Evolutionary conservation across 179 eudicot genomes (phyloP), one percentile per base, ranked within the genome.

Genomic region (Heliamphora pulchella): DNA sequence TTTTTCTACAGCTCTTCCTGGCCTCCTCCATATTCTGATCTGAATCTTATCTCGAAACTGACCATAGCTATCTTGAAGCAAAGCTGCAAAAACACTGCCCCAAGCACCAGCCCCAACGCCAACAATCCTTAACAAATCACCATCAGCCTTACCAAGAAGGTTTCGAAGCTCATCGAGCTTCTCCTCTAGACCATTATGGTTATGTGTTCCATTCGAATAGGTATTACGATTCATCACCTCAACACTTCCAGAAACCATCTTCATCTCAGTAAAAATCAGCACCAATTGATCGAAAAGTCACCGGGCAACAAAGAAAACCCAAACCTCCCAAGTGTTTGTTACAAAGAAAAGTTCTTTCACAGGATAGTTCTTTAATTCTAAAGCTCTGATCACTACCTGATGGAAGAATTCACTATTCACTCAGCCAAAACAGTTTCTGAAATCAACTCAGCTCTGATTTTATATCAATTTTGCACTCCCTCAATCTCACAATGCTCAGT

Each of bases 101-200:
- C 98, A 95, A 47, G 98, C 98, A 80, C 98, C 98, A 0, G 97
- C 98, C 11, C 99, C 99, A 20, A 96, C 94, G 72, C 98, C 92
- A 2, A 90, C 99, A 70, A 96, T 94, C 79, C 91, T 91, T 62
- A 94, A 86, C 44, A 90, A 87, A 78, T 94, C 98, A 50, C 88
- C 91, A 7, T 93, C 96, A 0, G 88, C 64, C 73, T 94, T 94
- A 22, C 94, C 96, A n/a, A 94, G 67, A 14, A 84, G 74, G 6
- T 76, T 53, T 6, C 97, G 87, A 71, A 94, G 82, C 79, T 93
- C 98, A 65, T 94, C 90, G 3, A 94, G 88, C 87, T 91, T 94
- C 78, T 89, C 91, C 54, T 91, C 91, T 65, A 58, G 14, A 9
- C 70, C 79, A 68, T 78, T 82, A 8, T 82, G 59, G 77, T 55